Evolutionary conservation across 2,329 filamentous ascomycete species (phyloP).

Genomic region (Exophiala bonariae): DNA sequence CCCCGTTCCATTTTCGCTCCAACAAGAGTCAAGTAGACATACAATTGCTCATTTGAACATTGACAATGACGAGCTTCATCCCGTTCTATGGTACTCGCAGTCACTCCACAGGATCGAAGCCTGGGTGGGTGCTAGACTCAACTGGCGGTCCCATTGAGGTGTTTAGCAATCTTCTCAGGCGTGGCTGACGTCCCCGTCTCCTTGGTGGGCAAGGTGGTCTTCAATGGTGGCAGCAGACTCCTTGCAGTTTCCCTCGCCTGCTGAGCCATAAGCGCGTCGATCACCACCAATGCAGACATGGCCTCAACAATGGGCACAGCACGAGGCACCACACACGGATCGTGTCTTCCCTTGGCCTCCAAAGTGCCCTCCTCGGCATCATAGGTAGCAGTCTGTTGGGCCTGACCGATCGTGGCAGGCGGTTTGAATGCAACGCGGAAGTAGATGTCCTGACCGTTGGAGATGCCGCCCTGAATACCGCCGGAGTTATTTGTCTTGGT

Average conservation of each 20-base stretch:
- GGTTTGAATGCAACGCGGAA: conserved; percentile 96
- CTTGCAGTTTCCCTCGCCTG: conserved; percentile 59
- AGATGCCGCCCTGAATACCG: conserved; percentile 92
- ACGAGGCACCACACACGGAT: conserved; percentile 87
- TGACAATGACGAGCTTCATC: too few species aligned
- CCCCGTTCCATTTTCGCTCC: too few species aligned
- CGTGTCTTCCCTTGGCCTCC: conserved; percentile 90
- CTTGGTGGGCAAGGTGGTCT: conserved; percentile 20
- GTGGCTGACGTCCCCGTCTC: conserved; percentile 23
- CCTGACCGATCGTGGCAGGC: conserved; percentile 86
- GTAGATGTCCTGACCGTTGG: conserved; percentile 90
- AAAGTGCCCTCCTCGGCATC: conserved; percentile 73
- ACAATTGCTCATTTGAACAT: too few species aligned
- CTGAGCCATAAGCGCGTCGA: conserved; percentile 85
- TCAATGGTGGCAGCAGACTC: conserved; percentile 21
- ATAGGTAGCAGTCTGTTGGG: conserved; percentile 81
- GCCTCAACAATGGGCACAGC: conserved; percentile 74
- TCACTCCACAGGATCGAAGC: too few species aligned
- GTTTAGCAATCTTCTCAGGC: conserved; percentile 15
- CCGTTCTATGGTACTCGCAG: too few species aligned
- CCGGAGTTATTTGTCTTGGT: conserved; percentile 95
- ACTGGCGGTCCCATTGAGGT: conserved; percentile 17
- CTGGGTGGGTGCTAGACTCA: too few species aligned
- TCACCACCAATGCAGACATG: conserved; percentile 85
- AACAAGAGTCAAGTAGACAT: too few species aligned